Percentiles rank a stretch among this genome's conserved stretches.
Conservation (phyloP, 768 basidiomycete species). For the Pulveroboletus sp. region DNA sequence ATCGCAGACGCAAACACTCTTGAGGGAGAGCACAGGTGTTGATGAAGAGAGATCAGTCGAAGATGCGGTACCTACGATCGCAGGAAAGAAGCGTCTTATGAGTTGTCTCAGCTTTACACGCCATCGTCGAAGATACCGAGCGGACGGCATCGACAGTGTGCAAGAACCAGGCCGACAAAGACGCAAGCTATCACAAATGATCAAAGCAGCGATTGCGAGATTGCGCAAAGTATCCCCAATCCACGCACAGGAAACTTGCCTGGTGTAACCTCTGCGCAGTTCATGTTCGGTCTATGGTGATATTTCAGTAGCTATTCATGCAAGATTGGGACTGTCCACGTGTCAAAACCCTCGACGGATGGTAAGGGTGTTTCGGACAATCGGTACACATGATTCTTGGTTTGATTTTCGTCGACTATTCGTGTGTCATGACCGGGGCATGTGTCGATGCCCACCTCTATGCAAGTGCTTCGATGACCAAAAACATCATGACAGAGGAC, state of each 20-base stretch:
- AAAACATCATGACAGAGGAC: conserved; percentile 2
- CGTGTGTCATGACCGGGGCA: conserved; percentile 15
- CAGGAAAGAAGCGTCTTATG: conserved; percentile 2
- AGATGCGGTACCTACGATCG: conserved; percentile 5
- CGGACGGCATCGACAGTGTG: background rate
- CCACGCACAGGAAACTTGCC: conserved; percentile 11
- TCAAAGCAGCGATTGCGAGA: conserved; percentile 19
- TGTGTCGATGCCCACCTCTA: conserved; percentile 6
- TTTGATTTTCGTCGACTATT: conserved; percentile 21
- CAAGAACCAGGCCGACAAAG: conserved; percentile 9
- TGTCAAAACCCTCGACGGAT: conserved; percentile 3
- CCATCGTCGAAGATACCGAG: background rate
- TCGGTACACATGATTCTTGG: conserved; percentile 11
- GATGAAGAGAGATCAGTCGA: conserved; percentile 1
- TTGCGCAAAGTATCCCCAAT: conserved; percentile 21
- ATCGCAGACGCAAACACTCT: conserved; percentile 7
- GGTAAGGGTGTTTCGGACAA: conserved; percentile 5
- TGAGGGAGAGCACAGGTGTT: conserved; percentile 4
- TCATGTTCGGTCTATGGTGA: conserved; percentile 22
- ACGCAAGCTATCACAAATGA: conserved; percentile 15
- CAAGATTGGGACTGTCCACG: background rate
- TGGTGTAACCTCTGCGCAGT: conserved; percentile 21
- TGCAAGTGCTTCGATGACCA: conserved; percentile 6
- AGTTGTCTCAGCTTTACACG: conserved; percentile 5
- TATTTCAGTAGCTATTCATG: conserved; percentile 2